Conservation (phyloP, 2,329 filamentous ascomycete species). For the Eurotiales sp. region DNA sequence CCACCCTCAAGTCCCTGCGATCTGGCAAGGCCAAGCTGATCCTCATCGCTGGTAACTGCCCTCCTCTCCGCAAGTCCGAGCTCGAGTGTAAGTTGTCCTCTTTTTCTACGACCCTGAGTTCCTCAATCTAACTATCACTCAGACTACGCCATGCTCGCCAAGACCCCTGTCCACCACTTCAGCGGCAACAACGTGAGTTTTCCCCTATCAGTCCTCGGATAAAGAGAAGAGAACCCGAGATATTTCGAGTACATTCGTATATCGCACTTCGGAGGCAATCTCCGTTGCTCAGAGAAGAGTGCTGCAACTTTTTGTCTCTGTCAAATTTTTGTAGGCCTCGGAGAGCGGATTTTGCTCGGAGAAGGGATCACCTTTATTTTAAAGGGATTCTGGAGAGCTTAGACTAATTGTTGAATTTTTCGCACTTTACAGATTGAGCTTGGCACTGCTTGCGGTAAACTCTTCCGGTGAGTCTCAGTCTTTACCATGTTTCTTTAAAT, state of each 20-base stretch:
- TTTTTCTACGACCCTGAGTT: not conserved
- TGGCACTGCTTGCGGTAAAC: conserved; percentile 96
- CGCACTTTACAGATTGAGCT: conserved; percentile 76
- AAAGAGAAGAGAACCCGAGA: conserved; percentile 12
- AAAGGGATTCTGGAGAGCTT: conserved; percentile 17
- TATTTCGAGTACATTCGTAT: conserved; percentile 2
- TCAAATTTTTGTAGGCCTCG: conserved; percentile 9
- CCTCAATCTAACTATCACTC: not conserved
- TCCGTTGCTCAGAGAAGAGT: conserved; percentile 18
- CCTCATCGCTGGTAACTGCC: conserved; percentile 93
- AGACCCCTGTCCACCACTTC: conserved; percentile 97
- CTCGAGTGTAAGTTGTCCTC: conserved; percentile 69
- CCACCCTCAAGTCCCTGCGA: conserved; percentile 83
- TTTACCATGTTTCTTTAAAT: not conserved
- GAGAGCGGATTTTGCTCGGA: conserved; percentile 18
- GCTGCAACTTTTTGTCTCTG: not conserved
- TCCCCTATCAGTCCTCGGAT: not conserved
- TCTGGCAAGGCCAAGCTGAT: conserved; percentile 98
- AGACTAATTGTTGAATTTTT: conserved; percentile 53
- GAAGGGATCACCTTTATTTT: conserved; percentile 15
- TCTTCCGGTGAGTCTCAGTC: conserved; percentile 63
- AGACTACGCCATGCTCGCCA: conserved; percentile 55
- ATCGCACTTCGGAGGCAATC: conserved; percentile 18
- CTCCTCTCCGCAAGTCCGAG: conserved; percentile 96
- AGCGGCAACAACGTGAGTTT: conserved; percentile 94